Percentiles rank a stretch among this genome's conserved stretches.
Evolutionary conservation across 2,329 filamentous ascomycete species (phyloP).

Genomic region (Periconia macrospinosa): DNA sequence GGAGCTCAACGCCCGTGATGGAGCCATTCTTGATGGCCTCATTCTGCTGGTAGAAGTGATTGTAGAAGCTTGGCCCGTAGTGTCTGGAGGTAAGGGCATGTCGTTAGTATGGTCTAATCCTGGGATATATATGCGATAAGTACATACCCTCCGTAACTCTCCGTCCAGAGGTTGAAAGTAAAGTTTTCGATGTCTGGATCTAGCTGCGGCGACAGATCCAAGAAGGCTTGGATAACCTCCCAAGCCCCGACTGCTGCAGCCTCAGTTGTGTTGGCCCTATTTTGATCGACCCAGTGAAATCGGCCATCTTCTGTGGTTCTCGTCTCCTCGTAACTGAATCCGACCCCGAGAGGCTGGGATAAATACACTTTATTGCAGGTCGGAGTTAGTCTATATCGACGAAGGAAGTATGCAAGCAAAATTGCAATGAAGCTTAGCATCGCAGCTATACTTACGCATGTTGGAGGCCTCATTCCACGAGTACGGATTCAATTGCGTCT

Average conservation of each 20-base stretch:
- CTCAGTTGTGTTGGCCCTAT: constrained; percentile 36
- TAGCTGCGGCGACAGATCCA: constrained; percentile 43
- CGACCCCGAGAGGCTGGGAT: constrained; percentile 44
- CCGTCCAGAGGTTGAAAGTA: constrained; percentile 54
- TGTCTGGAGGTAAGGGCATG: too few relatives aligned
- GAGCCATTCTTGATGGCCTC: constrained; percentile 53
- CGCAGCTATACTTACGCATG: constrained; percentile 25
- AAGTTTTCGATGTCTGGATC: constrained; percentile 56
- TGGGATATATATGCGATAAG: neutral
- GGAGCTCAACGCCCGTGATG: constrained; percentile 51
- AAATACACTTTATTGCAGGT: constrained; percentile 23
- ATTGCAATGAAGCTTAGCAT: too few relatives aligned
- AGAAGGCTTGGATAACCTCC: constrained; percentile 41
- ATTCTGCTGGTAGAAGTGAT: constrained; percentile 61
- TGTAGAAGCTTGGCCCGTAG: constrained; percentile 58
- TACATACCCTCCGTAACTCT: constrained; percentile 32
- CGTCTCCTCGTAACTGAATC: constrained; percentile 43
- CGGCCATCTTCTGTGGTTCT: constrained; percentile 25
- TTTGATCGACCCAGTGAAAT: constrained; percentile 34
- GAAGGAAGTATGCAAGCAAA: neutral
- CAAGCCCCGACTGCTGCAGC: constrained; percentile 38
- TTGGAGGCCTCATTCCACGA: constrained; percentile 45
- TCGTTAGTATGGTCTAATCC: too few relatives aligned
- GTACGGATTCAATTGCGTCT: constrained; percentile 41
- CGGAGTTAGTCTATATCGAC: neutral